phyloP scores from a whole-genome alignment of 73 alveolate genomes.

The Effrenium voratum region DNA sequence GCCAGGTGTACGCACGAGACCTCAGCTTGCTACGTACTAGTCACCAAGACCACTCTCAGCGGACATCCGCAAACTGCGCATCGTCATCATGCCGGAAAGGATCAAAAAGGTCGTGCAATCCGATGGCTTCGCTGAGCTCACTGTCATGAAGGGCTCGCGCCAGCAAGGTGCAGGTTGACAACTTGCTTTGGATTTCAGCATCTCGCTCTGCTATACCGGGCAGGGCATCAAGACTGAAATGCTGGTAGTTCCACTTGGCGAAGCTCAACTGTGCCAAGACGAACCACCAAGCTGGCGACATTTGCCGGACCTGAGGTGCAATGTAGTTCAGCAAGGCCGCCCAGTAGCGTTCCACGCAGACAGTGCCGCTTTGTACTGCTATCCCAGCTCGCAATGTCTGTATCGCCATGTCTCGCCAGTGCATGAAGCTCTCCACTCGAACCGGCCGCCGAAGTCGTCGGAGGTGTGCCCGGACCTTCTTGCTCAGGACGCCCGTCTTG shows the following conservation, averaged over 20 bases:
- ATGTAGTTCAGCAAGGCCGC: not conserved
- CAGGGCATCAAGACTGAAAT: not conserved
- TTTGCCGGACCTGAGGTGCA: not conserved
- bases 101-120: not conserved
- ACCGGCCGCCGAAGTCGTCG: not conserved
- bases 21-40: no score
- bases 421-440: not conserved
- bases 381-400: not conserved
- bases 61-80: no score
- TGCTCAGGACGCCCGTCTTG: not conserved
- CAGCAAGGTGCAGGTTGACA: not conserved
- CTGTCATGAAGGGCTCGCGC: slow-evolving; percentile 22
- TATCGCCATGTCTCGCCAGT: not conserved
- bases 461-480: slow-evolving; percentile 23
- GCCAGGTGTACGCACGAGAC: no score
- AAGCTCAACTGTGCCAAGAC: not conserved
- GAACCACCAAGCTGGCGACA: not conserved
- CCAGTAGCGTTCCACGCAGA: not conserved
- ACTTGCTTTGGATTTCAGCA: not conserved
- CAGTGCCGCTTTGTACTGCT: not conserved
- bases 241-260: not conserved
- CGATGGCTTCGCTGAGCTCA: not conserved
- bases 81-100: no score
- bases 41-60: no score
- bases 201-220: not conserved